Base-by-base conservation (phyloP, 2,329 filamentous ascomycete genomes). In the Thyridium curvatum region DNA sequence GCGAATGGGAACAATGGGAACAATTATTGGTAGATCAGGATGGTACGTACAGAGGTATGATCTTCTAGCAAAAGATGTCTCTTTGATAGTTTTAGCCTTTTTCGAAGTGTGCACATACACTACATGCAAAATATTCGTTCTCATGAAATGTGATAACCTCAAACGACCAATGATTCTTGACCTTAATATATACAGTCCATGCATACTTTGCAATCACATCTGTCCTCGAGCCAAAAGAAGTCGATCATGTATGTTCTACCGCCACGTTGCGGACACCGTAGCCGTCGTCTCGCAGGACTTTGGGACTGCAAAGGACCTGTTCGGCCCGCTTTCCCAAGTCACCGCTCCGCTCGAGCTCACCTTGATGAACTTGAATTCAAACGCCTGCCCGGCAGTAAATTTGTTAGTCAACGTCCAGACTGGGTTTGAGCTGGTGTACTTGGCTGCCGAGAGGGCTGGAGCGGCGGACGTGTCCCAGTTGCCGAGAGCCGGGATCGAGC, bases 331-430 rank as follows among this genome's bases (percentile, higher is more conserved):
- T 56, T 82, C 78, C 78, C 77, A 83, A 0, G 61, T 66, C 5
- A 77, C 61, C 0, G 54, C 58, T 0, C 77, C 74, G 47, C 65
- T 61, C 2, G 52, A 53, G n/a, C 61, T 64, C 32, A 76, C 68
- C 46, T 71, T 71, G 46, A 84, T 66, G 49, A 74, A 84, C 57
- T 83, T 82, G 53, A 81, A 83, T 54, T 74, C 53, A 42, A 84
- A 69, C 0, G 53, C 60, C 0, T 62, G 67, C 1, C 75, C 77
- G 0, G 74, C 66, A 0, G 71, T 62, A 9, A 84, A 52, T 17
- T 56, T 66, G 30, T 80, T 50, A 0, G 67, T 72, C 3, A 53
- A 59, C 9, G 59, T 68, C 79, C 79, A 84, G 9, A 79, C 39
- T 1, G 66, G 71, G 42, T 77, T 70, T 4, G 58, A 54, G n/a